A percentile compares a stretch with the other conserved stretches of the same genome.
Conservation (phyloP, 2,329 filamentous ascomycete species). For the Colletotrichum salicis region DNA sequence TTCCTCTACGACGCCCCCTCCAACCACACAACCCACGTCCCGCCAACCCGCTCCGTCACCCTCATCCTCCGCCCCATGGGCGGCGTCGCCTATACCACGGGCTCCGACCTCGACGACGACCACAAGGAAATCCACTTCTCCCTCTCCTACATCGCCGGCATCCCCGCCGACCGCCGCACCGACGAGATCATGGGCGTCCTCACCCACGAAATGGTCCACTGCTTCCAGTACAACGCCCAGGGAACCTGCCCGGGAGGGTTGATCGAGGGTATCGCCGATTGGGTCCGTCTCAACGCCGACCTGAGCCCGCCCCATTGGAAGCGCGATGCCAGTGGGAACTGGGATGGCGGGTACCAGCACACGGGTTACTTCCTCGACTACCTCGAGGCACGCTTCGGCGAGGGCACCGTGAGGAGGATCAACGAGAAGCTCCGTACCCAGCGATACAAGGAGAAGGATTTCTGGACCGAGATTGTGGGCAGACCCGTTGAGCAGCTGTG, state of each 20-base stretch:
- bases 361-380: conserved; percentile 93
- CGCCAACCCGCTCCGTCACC: conserved; percentile 85
- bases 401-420: conserved; percentile 68
- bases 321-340: conserved; percentile 65
- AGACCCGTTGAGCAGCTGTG: conserved; percentile 75
- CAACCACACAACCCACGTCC: conserved; percentile 54
- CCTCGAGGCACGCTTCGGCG: conserved; percentile 74
- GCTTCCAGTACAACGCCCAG: conserved; percentile 82
- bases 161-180: conserved; percentile 54
- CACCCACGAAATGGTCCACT: conserved; percentile 94
- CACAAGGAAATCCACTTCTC: conserved; percentile 96
- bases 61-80: conserved; percentile 81
- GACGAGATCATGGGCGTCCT: conserved; percentile 84
- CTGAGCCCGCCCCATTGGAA: conserved; percentile 88
- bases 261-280: conserved; percentile 93
- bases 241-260: conserved; percentile 77
- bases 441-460: conserved; percentile 70
- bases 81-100: conserved; percentile 91
- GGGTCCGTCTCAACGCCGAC: conserved; percentile 80
- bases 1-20: conserved; percentile 73
- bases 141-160: conserved; percentile 74
- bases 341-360: conserved; percentile 90
- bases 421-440: conserved; percentile 74
- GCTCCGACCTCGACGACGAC: conserved; percentile 79
- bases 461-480: conserved; percentile 78